Conservation (phyloP, 2,329 filamentous ascomycete species). For the Xylariomycetidae sp. region DNA sequence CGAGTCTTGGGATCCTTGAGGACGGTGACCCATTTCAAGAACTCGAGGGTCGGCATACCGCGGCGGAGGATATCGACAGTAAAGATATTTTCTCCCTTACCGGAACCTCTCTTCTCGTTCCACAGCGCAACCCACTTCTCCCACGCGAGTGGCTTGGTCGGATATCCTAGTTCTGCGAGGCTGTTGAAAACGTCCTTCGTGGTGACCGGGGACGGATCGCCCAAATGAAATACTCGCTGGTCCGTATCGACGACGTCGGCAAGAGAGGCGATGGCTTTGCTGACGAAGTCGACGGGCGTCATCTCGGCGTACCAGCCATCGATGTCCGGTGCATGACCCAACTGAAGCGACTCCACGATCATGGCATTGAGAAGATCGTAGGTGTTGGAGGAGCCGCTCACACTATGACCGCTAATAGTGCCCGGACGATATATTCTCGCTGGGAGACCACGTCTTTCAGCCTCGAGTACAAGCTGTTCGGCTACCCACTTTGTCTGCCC, state of each 20-base stretch:
- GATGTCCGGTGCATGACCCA: slow-evolving; percentile 66
- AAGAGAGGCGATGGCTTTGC: slow-evolving; percentile 66
- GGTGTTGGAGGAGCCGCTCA: slow-evolving; percentile 69
- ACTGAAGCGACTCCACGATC: slow-evolving; percentile 70
- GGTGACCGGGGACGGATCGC: slow-evolving; percentile 66
- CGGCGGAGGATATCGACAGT: slow-evolving; percentile 75
- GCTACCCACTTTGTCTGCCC: slow-evolving; percentile 81
- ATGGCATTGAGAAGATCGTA: slow-evolving; percentile 75
- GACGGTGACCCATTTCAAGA: slow-evolving; percentile 65
- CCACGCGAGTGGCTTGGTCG: slow-evolving; percentile 61
- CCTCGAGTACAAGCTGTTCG: slow-evolving; percentile 68
- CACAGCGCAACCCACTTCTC: slow-evolving; percentile 72
- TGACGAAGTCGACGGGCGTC: slow-evolving; percentile 80
- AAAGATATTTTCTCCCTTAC: slow-evolving; percentile 65
- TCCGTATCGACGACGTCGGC: slow-evolving; percentile 58
- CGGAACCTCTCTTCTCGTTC: slow-evolving; percentile 63
- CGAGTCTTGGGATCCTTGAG: slow-evolving; percentile 67
- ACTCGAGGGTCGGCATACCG: slow-evolving; percentile 73
- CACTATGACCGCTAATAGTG: slow-evolving; percentile 74
- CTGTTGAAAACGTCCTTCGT: slow-evolving; percentile 61
- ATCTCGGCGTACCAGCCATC: slow-evolving; percentile 76
- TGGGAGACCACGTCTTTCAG: slow-evolving; percentile 62
- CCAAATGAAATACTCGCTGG: slow-evolving; percentile 68
- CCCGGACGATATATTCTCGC: slow-evolving; percentile 69
- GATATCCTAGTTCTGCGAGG: slow-evolving; percentile 64